phyloP scores from a whole-genome alignment of 805 yeast species.

The Wickerhamomyces sydowiorum region DNA sequence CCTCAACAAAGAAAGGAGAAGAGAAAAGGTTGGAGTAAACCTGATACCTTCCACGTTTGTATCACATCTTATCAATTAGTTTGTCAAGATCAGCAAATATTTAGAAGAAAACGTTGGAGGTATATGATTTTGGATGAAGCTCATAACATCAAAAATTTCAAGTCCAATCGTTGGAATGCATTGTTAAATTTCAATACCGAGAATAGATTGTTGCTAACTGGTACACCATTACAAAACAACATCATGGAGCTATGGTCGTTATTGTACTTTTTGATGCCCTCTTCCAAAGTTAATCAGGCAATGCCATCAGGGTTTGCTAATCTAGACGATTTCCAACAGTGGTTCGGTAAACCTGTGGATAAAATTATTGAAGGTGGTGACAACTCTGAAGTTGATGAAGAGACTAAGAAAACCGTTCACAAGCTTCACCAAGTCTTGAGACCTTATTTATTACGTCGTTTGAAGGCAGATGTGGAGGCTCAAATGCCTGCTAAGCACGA shows the following conservation, averaged over 20 bases:
- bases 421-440: constrained; percentile 90
- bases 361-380: constrained; percentile 75
- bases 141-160: constrained; percentile 92
- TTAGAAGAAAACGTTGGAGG: constrained; percentile 88
- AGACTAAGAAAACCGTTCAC: constrained; percentile 78
- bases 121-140: constrained; percentile 98
- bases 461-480: constrained; percentile 94
- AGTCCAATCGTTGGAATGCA: constrained; percentile 97
- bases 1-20: constrained; percentile 96
- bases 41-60: constrained; percentile 93
- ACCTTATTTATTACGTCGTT: constrained; percentile 85
- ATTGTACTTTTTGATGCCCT: constrained; percentile 93
- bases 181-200: constrained; percentile 89
- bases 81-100: constrained; percentile 94
- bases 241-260: constrained; percentile 95
- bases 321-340: constrained; percentile 90
- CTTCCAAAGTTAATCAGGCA: constrained; percentile 59
- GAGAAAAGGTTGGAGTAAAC: constrained; percentile 96
- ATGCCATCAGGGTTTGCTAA: constrained; percentile 95
- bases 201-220: constrained; percentile 81
- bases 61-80: constrained; percentile 96
- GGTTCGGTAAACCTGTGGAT: constrained; percentile 99
- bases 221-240: constrained; percentile 96
- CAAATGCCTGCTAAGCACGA: constrained; percentile 99
- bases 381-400: constrained; percentile 51